Percentiles rank a stretch among this genome's conserved stretches.
phyloP scores from a whole-genome alignment of 73 alveolate species.

The Stentor roeselii region DNA sequence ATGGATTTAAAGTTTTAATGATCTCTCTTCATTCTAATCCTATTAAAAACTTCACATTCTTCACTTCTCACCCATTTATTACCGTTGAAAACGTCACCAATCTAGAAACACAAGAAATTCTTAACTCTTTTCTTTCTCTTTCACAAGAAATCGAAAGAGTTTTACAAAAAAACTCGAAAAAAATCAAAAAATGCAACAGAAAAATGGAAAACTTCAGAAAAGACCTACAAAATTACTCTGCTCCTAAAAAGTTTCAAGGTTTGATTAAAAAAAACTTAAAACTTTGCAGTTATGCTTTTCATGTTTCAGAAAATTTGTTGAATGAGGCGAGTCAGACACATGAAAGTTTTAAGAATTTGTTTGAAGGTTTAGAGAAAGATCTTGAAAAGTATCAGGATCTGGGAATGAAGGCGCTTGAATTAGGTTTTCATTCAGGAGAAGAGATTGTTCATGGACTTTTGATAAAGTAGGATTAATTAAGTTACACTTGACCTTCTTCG shows the following conservation, averaged over 20 bases:
- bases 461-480: no score
- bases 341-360: neutral
- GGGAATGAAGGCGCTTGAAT: neutral
- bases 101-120: neutral
- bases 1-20: neutral
- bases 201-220: neutral
- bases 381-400: neutral
- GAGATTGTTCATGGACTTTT: neutral
- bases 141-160: neutral
- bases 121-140: neutral
- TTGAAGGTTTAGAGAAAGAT: neutral
- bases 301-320: neutral
- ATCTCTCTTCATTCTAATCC: neutral
- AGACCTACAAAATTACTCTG: neutral
- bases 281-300: neutral
- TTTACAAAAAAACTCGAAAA: neutral
- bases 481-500: neutral
- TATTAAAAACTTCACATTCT: neutral
- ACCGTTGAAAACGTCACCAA: neutral
- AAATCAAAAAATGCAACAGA: neutral
- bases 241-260: neutral
- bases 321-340: neutral
- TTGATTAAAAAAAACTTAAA: no score
- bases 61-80: neutral
- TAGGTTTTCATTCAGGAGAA: neutral